Evolutionary conservation across 148 eudicot species (phyloP), one percentile per base, ranked within the genome.

Genomic region (Cornus florida): DNA sequence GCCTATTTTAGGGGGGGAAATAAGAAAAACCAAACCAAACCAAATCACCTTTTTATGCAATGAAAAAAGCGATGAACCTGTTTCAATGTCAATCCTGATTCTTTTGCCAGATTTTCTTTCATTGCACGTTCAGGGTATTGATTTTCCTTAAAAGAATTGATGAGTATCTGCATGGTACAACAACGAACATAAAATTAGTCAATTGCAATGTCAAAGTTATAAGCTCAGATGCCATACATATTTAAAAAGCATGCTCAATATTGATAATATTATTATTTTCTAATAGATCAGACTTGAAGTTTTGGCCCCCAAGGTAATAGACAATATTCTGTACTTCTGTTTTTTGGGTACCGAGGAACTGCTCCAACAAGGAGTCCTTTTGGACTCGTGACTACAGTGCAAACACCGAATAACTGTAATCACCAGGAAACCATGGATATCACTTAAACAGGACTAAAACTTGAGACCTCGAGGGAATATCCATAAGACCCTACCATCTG

Each of bases 121-220:
- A 60, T 80, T 71, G 78, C 62, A 16, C 84, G 87, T 48, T 88
- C 90, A 70, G 99, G 99, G 78, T 92, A 91, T 72, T 90, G 93
- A 83, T 93, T 93, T 85, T 93, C 90, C 84, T 90, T 88, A 87
- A 95, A 95, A 78, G 92, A 83, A 75, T 83, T 86, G 67, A 80
- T 33, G 32, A 95, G 97, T 79, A 87, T 89, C 97, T 95, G 93
- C 81, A 82, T 76, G 79, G 70, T 46, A 80, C 6, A 75, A 50
- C 6, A 57, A 79, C 66, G 64, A 81, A 12, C 64, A 23, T 19
- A 32, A 48, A 10, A 7, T 46, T 17, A 28, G 79, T 68, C 23
- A 50, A 48, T 31, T 67, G 23, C 19, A 31, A 41, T 76, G 46
- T 69, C n/a, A 67, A 43, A 24, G 24, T 9, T 67, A 0, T 23